Evolutionary conservation across 2,329 filamentous ascomycete species (phyloP), one percentile per base, ranked within the genome.

Genomic region (Boeremia lycopersici): DNA sequence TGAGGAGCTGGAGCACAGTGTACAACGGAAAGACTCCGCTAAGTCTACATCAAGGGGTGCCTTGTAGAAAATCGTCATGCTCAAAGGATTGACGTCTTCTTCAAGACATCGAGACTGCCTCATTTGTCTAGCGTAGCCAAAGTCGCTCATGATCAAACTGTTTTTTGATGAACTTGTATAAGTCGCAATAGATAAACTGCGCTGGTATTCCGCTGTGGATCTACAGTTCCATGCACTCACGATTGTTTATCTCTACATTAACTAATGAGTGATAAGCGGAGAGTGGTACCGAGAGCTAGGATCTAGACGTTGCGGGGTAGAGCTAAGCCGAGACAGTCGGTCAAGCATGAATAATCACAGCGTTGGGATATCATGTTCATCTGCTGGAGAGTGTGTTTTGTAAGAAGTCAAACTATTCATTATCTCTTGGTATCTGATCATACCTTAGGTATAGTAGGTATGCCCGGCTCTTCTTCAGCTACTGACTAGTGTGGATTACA

Each of bases 241-340:
- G 15, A 13, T n/a, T 15, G 23, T 11, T 28, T 30, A 17, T 41
- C 23, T 40, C n/a, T n/a, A 13, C 2, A 11, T 36, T 36, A 38
- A 39, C 39, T 44, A 38, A 44, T 39, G 28, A 26, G 10, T 33
- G 48, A 51, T 41, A 19, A 38, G 44, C 43, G 39, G 42, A 46
- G 42, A 2, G 15, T 39, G 23, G 26, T 28, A n/a, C 19, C 39
- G 43, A 36, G 25, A 29, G 15, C 41, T 53, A 47, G 36, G 29
- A 34, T 30, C 8, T 23, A 12, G 6, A 8, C 12, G 13, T 34
- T 48, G 44, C 45, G 51, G 39, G 45, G 40, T 48, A 48, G n/a
- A 38, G 29, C 38, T 53, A 42, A 17, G 9, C 29, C 26, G 28
- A 28, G 13, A 25, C 28, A n/a, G 33, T 29, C 19, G 19, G 31